A percentile compares a stretch with the other conserved stretches of the same genome.
phyloP scores from a whole-genome alignment of 208 protist genomes.

The Strigomonas galati region DNA sequence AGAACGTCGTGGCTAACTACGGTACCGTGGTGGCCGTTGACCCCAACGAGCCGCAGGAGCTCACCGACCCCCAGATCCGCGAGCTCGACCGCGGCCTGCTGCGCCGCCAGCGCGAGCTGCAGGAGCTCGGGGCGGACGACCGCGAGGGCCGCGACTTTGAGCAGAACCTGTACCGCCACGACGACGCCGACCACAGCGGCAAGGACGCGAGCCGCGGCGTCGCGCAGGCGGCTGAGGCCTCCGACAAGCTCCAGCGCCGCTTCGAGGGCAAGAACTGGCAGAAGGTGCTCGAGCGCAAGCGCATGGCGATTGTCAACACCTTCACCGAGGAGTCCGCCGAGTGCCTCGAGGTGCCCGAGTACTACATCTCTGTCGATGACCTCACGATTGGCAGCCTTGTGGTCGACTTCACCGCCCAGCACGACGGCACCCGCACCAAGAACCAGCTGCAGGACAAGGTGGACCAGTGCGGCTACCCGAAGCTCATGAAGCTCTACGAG shows the following conservation, averaged over 20 bases:
- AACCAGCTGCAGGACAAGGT: constrained; percentile 34
- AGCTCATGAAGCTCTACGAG: constrained; percentile 52
- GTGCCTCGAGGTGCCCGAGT: constrained; percentile 38
- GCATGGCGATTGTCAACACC: constrained; percentile 48
- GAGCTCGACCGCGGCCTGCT: constrained; percentile 54
- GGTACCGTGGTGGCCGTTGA: constrained; percentile 32
- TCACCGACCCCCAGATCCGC: constrained; percentile 59
- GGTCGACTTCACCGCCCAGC: constrained; percentile 46
- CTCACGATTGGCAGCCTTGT: constrained; percentile 45
- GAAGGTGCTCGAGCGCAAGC: constrained; percentile 54
- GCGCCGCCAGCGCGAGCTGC: constrained; percentile 26
- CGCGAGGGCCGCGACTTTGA: constrained; percentile 19
- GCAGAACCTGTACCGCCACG: constrained; percentile 48
- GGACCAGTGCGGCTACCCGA: constrained; percentile 39
- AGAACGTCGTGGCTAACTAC: constrained; percentile 66
- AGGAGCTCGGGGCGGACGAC: constrained; percentile 23
- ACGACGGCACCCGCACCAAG: constrained; percentile 39
- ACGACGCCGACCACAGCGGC: constrained; percentile 25
- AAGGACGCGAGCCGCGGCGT: background rate
- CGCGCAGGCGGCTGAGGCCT: constrained; percentile 14
- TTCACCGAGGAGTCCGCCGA: constrained; percentile 67
- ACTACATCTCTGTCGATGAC: constrained; percentile 49
- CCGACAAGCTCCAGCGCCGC: constrained; percentile 25
- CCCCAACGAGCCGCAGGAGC: constrained; percentile 39
- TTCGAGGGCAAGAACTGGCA: constrained; percentile 69